Conservation (phyloP, 495 filamentous ascomycete genomes). For the Xanthoparmelia taractica region DNA sequence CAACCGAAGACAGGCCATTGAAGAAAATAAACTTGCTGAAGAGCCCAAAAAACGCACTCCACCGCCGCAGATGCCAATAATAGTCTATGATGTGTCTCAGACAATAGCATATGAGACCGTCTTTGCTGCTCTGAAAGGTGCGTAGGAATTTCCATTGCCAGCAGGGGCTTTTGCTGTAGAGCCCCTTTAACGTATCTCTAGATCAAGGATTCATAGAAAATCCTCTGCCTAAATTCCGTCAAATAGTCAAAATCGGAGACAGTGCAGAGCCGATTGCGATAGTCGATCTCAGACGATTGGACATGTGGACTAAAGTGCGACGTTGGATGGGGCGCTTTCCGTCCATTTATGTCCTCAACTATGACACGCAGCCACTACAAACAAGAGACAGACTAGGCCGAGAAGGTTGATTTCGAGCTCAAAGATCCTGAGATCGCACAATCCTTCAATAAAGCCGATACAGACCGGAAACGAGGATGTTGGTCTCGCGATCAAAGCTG, state of each 20-base stretch:
- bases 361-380: not conserved
- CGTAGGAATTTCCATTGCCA: not conserved
- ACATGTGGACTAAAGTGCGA: not conserved
- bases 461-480: too few relatives aligned
- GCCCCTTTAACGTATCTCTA: not conserved
- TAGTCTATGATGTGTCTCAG: not conserved
- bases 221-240: not conserved
- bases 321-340: not conserved
- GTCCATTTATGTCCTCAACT: slow-evolving; percentile 1
- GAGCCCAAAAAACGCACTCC: not conserved
- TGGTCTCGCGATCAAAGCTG: too few relatives aligned
- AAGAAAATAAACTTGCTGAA: not conserved
- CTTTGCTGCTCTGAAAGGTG: not conserved
- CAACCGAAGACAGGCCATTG: not conserved
- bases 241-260: not conserved
- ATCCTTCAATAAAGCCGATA: too few relatives aligned
- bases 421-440: too few relatives aligned
- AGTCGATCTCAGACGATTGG: slow-evolving; percentile 1
- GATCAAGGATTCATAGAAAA: not conserved
- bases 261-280: not conserved
- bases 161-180: not conserved
- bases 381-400: too few relatives aligned
- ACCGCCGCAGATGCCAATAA: not conserved
- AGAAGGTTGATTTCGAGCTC: too few relatives aligned
- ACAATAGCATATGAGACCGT: not conserved